A percentile compares a stretch with the other conserved stretches of the same genome.
Evolutionary conservation across 176 grass and related monocot species (phyloP).

Genomic region (Metroxylon sagu): DNA sequence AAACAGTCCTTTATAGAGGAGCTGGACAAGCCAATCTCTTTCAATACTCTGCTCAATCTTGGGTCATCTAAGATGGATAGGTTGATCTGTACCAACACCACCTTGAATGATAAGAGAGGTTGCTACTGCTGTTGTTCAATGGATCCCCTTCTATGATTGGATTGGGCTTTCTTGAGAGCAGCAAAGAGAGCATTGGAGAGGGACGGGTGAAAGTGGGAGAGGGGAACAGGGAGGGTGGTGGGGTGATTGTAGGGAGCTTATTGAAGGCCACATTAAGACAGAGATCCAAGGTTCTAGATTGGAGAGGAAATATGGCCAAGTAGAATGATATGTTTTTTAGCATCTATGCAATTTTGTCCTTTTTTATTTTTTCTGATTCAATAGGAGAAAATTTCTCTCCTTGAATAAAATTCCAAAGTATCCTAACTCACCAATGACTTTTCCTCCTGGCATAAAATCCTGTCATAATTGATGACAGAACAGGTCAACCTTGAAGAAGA

Average conservation of each 20-base stretch:
- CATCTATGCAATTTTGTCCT: no score
- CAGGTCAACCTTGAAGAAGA: no score
- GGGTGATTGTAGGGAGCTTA: constrained; percentile 36
- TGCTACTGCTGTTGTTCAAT: constrained; percentile 44
- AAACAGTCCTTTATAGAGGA: constrained; percentile 66
- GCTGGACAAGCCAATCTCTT: constrained; percentile 75
- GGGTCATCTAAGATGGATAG: constrained; percentile 94
- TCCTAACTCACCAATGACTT: no score
- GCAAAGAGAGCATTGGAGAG: constrained; percentile 83
- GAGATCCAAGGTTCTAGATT: constrained; percentile 76
- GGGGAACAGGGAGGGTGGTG: constrained; percentile 30
- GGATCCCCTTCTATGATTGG: constrained; percentile 78
- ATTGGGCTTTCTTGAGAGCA: constrained; percentile 85
- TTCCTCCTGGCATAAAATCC: no score
- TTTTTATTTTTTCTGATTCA: no score
- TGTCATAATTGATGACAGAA: no score
- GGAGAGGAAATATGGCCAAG: constrained; percentile 36
- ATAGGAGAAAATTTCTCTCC: no score
- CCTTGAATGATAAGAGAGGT: constrained; percentile 60
- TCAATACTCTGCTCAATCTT: constrained; percentile 77
- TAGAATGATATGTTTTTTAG: neutral
- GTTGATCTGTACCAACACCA: constrained; percentile 69
- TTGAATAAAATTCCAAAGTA: no score
- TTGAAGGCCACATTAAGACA: constrained; percentile 94
- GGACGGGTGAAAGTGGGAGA: constrained; percentile 54